Conservation (phyloP, 2,329 filamentous ascomycete species). For the Elsinoe batatas region DNA sequence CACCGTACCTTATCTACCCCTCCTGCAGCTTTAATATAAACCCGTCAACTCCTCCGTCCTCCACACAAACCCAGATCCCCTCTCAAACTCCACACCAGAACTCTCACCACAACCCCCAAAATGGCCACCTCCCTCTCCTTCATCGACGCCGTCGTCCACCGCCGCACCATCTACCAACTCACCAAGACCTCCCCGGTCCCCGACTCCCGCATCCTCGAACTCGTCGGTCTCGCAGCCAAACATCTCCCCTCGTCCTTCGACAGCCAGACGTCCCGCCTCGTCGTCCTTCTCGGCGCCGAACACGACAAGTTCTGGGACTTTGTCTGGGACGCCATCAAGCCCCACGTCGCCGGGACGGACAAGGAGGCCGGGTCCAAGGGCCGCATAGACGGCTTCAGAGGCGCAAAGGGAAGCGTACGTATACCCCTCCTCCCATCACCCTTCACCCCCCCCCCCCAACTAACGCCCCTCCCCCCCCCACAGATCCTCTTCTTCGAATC, state of each 20-base stretch:
- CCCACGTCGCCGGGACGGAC: conserved; percentile 54
- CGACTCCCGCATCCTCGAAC: conserved; percentile 51
- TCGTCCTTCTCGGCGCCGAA: conserved; percentile 70
- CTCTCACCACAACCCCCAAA: conserved; percentile 20
- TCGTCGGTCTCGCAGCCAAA: conserved; percentile 50
- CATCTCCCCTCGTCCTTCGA: conserved; percentile 79
- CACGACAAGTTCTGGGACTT: conserved; percentile 85
- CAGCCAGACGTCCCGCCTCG: conserved; percentile 68
- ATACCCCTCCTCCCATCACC: neutral
- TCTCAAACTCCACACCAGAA: conserved; percentile 15
- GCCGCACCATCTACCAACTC: conserved; percentile 47
- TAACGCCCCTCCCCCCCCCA: neutral
- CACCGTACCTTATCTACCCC: neutral
- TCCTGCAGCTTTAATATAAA: neutral
- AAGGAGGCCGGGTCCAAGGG: conserved; percentile 46
- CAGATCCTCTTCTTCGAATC: conserved; percentile 77
- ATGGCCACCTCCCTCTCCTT: conserved; percentile 30
- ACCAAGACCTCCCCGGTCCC: conserved; percentile 50
- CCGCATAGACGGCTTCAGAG: conserved; percentile 53
- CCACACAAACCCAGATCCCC: neutral
- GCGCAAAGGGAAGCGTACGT: conserved; percentile 64
- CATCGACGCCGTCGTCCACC: conserved; percentile 51
- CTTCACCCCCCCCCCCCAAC: too few relatives aligned
- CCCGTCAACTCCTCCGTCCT: neutral
- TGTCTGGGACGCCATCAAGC: conserved; percentile 53